Evolutionary conservation across 768 basidiomycete genomes (phyloP), one percentile per base, ranked within the genome.

Genomic region (Mycena pura): DNA sequence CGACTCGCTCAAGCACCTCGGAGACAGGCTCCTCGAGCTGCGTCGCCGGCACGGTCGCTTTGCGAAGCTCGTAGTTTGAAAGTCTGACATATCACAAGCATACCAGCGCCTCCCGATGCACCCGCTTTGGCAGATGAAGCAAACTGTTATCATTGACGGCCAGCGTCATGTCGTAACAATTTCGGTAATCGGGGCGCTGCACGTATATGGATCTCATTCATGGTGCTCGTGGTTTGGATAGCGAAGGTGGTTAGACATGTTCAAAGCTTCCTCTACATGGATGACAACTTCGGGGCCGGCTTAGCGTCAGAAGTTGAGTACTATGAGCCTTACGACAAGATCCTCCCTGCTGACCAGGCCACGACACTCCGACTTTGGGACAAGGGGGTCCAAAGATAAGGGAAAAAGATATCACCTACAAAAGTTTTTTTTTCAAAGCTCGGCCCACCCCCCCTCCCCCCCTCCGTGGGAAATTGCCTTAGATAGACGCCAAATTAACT

Each of bases 341-440:
- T 22, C 17, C 56, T 74, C 17, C 80, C 80, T 0, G 8, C 51
- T 0, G 66, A 69, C 9, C 81, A 82, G 64, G 69, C 56, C 4
- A 21, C 38, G 3, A 70, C 82, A 1, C 74, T 84, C 0, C 36
- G 29, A 2, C 71, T 82, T 1, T 82, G 76, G 74, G n/a, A n/a
- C n/a, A n/a, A n/a, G n/a, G n/a, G n/a, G n/a, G n/a, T n/a, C n/a
- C n/a, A n/a, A n/a, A n/a, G n/a, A n/a, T n/a, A n/a, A n/a, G n/a
- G n/a, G n/a, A n/a, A n/a, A n/a, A n/a, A n/a, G n/a, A n/a, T n/a
- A n/a, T n/a, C n/a, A n/a, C n/a, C n/a, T n/a, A n/a, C n/a, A n/a
- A n/a, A n/a, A n/a, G n/a, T n/a, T n/a, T n/a, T n/a, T n/a, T n/a
- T n/a, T n/a, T n/a, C n/a, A n/a, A n/a, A n/a, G n/a, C n/a, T n/a